These are phyloP conservation scores for Iberis pinnata DNA, from an alignment of 345 rosid species.

Conservation along the genomic window DNA sequence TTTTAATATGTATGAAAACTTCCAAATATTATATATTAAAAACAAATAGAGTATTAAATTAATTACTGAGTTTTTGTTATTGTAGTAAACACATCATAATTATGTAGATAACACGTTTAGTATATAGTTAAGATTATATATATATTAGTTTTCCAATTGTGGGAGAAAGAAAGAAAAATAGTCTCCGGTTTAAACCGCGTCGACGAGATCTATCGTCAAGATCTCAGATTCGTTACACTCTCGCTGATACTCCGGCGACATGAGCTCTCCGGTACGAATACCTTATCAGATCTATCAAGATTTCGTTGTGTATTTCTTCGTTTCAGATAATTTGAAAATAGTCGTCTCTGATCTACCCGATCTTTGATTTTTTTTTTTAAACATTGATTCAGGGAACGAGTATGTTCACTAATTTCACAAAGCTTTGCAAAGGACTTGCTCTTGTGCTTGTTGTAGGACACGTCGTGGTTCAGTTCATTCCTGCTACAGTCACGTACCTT, in stretches of 20 bases:
- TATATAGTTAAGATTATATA: neutral
- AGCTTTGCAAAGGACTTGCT: slow-evolving; percentile 84
- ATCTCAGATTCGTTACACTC: slow-evolving; percentile 25
- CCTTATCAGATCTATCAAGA: slow-evolving; percentile 16
- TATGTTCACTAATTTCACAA: slow-evolving; percentile 66
- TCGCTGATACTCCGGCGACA: slow-evolving; percentile 19
- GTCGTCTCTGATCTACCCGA: slow-evolving; percentile 6
- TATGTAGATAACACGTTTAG: slow-evolving; percentile 5
- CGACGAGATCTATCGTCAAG: slow-evolving; percentile 23
- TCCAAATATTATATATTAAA: no score
- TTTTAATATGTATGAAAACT: no score
- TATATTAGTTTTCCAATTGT: neutral
- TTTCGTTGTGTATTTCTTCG: neutral
- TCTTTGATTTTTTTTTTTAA: neutral
- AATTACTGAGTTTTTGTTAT: neutral
- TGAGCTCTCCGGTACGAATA: slow-evolving; percentile 43
- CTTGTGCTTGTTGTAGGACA: slow-evolving; percentile 72
- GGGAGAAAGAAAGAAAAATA: slow-evolving; percentile 3
- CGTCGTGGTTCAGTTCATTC: slow-evolving; percentile 70
- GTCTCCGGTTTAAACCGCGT: slow-evolving; percentile 16
- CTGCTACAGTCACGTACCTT: slow-evolving; percentile 57
- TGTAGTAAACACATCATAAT: no score
- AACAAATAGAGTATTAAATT: no score
- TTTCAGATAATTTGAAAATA: no score
- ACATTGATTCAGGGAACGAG: slow-evolving; percentile 43